A percentile compares a stretch with the other conserved stretches of the same genome.
Evolutionary conservation across 345 rosid species (phyloP).

Genomic region (Alliaria petiolata): DNA sequence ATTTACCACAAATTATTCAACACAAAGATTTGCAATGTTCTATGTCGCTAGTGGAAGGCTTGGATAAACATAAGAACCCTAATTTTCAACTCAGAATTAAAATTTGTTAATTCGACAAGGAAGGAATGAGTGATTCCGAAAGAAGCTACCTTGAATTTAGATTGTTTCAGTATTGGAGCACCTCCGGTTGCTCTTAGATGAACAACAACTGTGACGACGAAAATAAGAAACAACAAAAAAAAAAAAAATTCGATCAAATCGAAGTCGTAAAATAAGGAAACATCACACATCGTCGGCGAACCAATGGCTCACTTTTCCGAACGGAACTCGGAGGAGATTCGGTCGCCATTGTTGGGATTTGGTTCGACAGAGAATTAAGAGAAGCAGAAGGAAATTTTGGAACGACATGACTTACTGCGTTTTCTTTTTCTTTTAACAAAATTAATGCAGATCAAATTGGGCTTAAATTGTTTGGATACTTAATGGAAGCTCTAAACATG

Average conservation of each 20-base stretch:
- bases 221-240: not conserved
- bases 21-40: not conserved
- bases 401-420: not conserved
- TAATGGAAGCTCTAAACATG: too few relatives aligned
- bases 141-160: conserved; percentile 66
- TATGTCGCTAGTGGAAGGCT: not conserved
- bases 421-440: not conserved
- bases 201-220: conserved; percentile 42
- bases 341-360: conserved; percentile 26
- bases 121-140: not conserved
- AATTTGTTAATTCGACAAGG: not conserved
- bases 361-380: not conserved
- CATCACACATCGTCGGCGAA: not conserved
- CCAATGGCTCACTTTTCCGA: conserved; percentile 12
- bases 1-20: not conserved
- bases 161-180: conserved; percentile 66
- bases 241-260: not conserved
- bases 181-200: conserved; percentile 57
- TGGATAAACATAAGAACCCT: not conserved
- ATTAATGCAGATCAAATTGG: not conserved
- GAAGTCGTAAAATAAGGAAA: not conserved
- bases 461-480: not conserved
- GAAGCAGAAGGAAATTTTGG: too few relatives aligned
- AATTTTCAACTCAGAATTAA: not conserved
- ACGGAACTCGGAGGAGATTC: conserved; percentile 28